Percentiles rank a stretch among this genome's conserved stretches.
Conservation (phyloP, 495 filamentous ascomycete species). For the Lichina pygmaea region DNA sequence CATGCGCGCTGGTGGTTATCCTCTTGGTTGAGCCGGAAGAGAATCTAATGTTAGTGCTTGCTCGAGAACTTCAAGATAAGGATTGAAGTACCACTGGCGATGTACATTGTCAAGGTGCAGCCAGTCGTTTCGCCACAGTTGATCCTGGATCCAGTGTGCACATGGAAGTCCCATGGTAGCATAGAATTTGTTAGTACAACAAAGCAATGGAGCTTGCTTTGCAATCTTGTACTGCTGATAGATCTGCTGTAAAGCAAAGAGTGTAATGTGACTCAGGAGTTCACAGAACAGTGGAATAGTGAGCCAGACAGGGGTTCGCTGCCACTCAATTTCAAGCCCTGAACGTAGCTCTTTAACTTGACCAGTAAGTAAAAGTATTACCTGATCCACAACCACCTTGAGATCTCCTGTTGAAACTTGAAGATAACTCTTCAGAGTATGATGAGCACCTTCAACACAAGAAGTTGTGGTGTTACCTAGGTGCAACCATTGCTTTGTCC, state of each 20-base stretch:
- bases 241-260: not conserved
- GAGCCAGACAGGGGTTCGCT: not conserved
- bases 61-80: no score
- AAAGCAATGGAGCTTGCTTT: not conserved
- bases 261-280: not conserved
- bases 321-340: not conserved
- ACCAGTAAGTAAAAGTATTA: not conserved
- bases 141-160: not conserved
- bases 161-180: not conserved
- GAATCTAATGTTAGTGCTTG: no score
- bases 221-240: not conserved
- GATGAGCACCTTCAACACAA: not conserved
- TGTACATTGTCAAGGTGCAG: no score
- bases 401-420: slow-evolving; percentile 1
- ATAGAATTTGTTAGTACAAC: not conserved
- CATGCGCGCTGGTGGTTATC: no score
- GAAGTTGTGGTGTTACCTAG: not conserved
- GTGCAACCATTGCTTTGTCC: not conserved
- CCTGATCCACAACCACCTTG: not conserved
- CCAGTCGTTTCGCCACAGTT: not conserved
- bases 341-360: not conserved
- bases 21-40: no score
- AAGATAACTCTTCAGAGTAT: not conserved
- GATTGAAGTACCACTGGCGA: no score
- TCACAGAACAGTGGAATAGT: not conserved